Evolutionary conservation across 768 basidiomycete species (phyloP).

Genomic region (Mycena rosella): DNA sequence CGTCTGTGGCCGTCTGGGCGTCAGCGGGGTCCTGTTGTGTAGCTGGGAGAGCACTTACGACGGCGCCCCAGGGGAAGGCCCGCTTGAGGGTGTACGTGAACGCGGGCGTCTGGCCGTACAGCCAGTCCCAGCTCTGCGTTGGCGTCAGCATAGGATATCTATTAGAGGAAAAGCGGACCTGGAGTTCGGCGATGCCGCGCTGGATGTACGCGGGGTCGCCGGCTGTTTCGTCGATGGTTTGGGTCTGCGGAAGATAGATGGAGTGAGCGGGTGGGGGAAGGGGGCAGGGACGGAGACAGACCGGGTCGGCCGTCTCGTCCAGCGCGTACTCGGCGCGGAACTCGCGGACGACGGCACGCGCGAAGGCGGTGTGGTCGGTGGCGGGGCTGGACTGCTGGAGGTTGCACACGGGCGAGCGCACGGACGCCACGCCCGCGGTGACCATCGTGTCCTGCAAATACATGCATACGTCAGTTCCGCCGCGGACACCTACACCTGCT

Average conservation of each 20-base stretch:
- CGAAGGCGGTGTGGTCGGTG: slow-evolving; percentile 78
- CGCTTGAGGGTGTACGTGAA: slow-evolving; percentile 74
- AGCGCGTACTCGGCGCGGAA: slow-evolving; percentile 73
- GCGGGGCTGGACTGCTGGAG: slow-evolving; percentile 65
- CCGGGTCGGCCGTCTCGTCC: slow-evolving; percentile 44
- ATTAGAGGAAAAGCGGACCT: slow-evolving; percentile 54
- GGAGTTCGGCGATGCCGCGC: slow-evolving; percentile 79
- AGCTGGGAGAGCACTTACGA: slow-evolving; percentile 50
- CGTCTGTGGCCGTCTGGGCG: slow-evolving; percentile 3
- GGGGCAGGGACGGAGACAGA: not conserved
- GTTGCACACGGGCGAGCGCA: slow-evolving; percentile 94
- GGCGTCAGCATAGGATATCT: not conserved
- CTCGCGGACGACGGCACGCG: slow-evolving; percentile 72
- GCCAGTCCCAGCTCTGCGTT: slow-evolving; percentile 92
- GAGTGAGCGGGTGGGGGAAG: not conserved
- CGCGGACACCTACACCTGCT: not conserved
- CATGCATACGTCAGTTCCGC: not conserved
- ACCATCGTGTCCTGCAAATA: slow-evolving; percentile 86
- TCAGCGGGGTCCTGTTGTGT: not conserved
- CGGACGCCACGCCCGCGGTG: slow-evolving; percentile 90
- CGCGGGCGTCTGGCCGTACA: slow-evolving; percentile 88
- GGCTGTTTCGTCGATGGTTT: slow-evolving; percentile 22
- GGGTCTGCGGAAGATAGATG: slow-evolving; percentile 1
- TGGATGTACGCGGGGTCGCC: slow-evolving; percentile 69
- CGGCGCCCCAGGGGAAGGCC: slow-evolving; percentile 65